These are phyloP conservation scores for Vanderwaltozyma tropicalis DNA, from an alignment of 805 yeast genomes.

Conservation along the genomic window DNA sequence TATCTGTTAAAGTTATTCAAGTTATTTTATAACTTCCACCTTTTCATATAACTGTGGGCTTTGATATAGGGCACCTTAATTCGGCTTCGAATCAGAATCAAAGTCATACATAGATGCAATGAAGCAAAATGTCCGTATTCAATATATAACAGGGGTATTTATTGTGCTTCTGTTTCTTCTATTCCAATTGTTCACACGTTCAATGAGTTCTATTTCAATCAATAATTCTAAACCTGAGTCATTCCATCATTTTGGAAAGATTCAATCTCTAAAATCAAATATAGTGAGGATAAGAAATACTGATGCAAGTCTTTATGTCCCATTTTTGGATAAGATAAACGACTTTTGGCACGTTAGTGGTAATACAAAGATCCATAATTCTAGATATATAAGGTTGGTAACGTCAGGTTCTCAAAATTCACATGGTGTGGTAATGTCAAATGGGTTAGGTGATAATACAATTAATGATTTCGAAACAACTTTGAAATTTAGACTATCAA, in stretches of 20 bases:
- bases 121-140: background rate
- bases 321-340: constrained; percentile 24
- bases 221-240: background rate
- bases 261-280: constrained; percentile 1
- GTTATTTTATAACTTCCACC: too few species aligned
- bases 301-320: constrained; percentile 21
- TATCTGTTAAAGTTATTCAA: too few species aligned
- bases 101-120: too few species aligned
- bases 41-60: too few species aligned
- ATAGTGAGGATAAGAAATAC: constrained; percentile 11
- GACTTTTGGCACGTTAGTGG: constrained; percentile 24
- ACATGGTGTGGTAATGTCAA: constrained; percentile 21
- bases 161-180: background rate
- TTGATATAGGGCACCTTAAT: too few species aligned
- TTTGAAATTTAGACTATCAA: constrained; percentile 12
- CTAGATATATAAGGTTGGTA: constrained; percentile 17
- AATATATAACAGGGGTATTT: background rate
- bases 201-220: background rate
- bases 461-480: constrained; percentile 24
- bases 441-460: constrained; percentile 26
- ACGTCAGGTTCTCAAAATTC: constrained; percentile 9
- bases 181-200: constrained; percentile 2
- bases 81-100: background rate
- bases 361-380: constrained; percentile 20
- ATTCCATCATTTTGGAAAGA: background rate